phyloP scores from a whole-genome alignment of 169 alveolate species.

The Babesia divergens region DNA sequence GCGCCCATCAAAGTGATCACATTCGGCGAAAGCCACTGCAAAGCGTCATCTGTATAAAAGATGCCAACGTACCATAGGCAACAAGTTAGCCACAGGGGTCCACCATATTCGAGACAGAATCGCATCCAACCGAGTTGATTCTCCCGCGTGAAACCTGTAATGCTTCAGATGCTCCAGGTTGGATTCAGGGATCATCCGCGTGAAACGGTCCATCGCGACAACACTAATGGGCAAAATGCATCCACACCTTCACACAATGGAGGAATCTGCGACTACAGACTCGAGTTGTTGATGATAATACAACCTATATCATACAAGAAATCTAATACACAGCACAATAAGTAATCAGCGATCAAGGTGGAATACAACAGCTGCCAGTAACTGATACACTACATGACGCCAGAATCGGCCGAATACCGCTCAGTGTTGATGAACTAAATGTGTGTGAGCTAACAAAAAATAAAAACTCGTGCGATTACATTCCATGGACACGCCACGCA shows the following conservation, averaged over 20 bases:
- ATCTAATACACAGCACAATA: too few relatives aligned
- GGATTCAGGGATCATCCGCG: constrained; percentile 48
- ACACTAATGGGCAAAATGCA: background rate
- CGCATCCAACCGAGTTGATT: constrained; percentile 22
- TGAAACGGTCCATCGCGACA: constrained; percentile 4
- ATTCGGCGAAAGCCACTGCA: constrained; percentile 46
- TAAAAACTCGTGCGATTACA: too few relatives aligned
- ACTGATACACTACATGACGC: too few relatives aligned
- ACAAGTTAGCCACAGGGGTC: constrained; percentile 12
- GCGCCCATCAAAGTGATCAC: constrained; percentile 46
- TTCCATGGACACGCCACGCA: background rate
- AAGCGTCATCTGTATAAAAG: background rate
- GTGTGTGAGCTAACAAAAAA: too few relatives aligned
- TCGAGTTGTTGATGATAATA: too few relatives aligned
- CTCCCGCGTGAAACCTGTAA: constrained; percentile 39
- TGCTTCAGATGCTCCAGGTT: constrained; percentile 25
- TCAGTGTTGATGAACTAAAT: too few relatives aligned
- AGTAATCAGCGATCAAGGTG: too few relatives aligned
- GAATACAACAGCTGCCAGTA: too few relatives aligned
- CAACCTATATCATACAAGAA: too few relatives aligned
- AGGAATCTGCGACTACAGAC: too few relatives aligned
- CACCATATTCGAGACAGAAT: constrained; percentile 26
- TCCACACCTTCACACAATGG: too few relatives aligned
- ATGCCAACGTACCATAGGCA: constrained; percentile 53
- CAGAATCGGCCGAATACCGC: too few relatives aligned